Evolutionary conservation across 2,329 filamentous ascomycete genomes (phyloP).

Genomic region (Verticillium dahliae): DNA sequence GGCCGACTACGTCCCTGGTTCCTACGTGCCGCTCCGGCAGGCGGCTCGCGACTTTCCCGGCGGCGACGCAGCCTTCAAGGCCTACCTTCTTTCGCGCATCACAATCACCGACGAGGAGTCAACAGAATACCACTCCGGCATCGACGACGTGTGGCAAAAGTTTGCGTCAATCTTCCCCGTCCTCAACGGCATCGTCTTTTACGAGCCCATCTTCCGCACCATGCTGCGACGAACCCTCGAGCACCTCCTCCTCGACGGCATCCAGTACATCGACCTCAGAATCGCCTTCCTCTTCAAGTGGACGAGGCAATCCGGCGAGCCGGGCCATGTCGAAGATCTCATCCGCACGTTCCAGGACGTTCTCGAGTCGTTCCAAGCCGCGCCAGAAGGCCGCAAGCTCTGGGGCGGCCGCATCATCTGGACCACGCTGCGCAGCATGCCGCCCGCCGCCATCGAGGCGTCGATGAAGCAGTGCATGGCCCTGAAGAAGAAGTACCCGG

Average conservation of each 20-base stretch:
- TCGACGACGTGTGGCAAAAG: not conserved
- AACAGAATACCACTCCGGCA: not conserved
- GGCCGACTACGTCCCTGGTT: conserved; percentile 47
- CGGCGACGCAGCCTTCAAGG: conserved; percentile 22
- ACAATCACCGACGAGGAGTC: not conserved
- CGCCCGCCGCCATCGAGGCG: conserved; percentile 28
- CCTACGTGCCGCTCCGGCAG: conserved; percentile 42
- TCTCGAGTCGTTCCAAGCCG: not conserved
- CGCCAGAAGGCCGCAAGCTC: conserved; percentile 27
- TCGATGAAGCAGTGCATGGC: conserved; percentile 55
- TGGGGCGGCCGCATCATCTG: conserved; percentile 78
- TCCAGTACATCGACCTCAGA: not conserved
- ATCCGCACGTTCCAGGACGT: not conserved
- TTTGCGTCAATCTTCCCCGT: not conserved
- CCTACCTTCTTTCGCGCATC: not conserved
- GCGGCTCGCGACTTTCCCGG: conserved; percentile 66
- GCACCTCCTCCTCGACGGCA: not conserved
- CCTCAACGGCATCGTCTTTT: not conserved
- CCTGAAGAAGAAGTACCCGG: conserved; percentile 54
- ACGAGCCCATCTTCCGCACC: conserved; percentile 54
- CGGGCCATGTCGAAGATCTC: not conserved
- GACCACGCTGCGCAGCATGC: conserved; percentile 58
- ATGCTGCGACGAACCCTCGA: not conserved
- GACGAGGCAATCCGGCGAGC: not conserved
- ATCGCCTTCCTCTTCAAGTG: not conserved